Base-by-base conservation (phyloP, 2,329 filamentous ascomycete species). In the Periconia digitata region DNA sequence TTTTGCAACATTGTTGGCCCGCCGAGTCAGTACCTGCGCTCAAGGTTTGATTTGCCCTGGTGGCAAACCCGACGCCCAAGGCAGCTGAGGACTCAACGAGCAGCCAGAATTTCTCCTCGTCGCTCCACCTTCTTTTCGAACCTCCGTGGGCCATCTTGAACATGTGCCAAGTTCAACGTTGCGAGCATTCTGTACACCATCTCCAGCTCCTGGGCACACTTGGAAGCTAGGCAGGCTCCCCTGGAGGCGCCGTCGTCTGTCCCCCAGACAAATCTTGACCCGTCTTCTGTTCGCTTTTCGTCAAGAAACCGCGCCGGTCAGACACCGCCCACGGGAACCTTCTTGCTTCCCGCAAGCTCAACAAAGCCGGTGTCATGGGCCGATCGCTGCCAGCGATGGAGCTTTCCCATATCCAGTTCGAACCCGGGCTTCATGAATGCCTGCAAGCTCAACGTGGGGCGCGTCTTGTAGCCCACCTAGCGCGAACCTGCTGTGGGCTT, bases 291-390 rank as follows among this genome's bases (percentile, higher is more conserved):
- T 40, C 44, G 20, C 29, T 36, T 18, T 35, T 16, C 35, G 21
- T 36, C 12, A n/a, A 44, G 16, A 23, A 40, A 21, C 4, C 36
- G 38, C 32, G 39, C 43, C 36, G 43, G 29, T 21, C 34, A 27
- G 8, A 12, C 22, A 32, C 36, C 36, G 23, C 36, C n/a, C 16
- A 34, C 44, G 38, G 44, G 37, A 41, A 32, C 43, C 18, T 46
- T 41, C 22, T 46, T 41, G 22, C 15, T 32, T 46, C 38, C 38
- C 38, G 44, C 38, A 46, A 17, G 24, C 22, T 21, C 44, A 22
- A 23, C 23, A 36, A 41, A 12, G 37, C 44, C 17, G 38, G 29
- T 41, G 5, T 24, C 24, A 18, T 27, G 24, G 20, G 27, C 36
- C 37, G 36, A 16, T 22, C 23, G 29, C 13, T 29, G 20, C n/a